phyloP scores from a whole-genome alignment of 2,329 filamentous ascomycete species.

The Blastomyces percursus region DNA sequence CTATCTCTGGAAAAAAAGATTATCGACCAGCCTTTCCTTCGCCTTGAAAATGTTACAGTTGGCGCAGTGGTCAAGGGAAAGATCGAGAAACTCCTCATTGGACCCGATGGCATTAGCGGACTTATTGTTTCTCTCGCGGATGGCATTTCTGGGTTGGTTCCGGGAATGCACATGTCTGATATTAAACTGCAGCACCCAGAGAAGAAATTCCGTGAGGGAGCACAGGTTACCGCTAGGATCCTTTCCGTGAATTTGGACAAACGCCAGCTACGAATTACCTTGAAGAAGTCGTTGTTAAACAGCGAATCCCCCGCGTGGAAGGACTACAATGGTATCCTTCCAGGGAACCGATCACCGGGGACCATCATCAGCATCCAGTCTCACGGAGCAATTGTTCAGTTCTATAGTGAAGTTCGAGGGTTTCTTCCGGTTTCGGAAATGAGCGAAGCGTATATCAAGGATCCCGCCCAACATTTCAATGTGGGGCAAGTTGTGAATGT shows the following conservation, averaged over 20 bases:
- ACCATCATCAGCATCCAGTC: conserved; percentile 73
- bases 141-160: conserved; percentile 77
- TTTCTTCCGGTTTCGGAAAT: conserved; percentile 93
- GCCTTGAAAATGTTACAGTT: conserved; percentile 79
- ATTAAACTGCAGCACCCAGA: conserved; percentile 81
- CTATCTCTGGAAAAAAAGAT: conserved; percentile 73
- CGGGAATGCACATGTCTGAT: conserved; percentile 81
- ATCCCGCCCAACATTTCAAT: conserved; percentile 81
- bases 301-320: conserved; percentile 72
- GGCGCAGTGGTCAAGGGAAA: conserved; percentile 71
- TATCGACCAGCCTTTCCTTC: conserved; percentile 76
- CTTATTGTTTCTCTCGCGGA: conserved; percentile 76
- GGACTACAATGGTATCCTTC: conserved; percentile 59
- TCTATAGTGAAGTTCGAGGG: conserved; percentile 71
- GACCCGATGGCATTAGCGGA: conserved; percentile 65
- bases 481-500: conserved; percentile 85
- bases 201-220: conserved; percentile 85
- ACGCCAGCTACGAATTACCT: conserved; percentile 69
- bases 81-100: conserved; percentile 73
- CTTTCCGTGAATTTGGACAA: conserved; percentile 66
- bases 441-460: conserved; percentile 91
- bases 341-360: conserved; percentile 70
- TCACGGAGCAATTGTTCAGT: conserved; percentile 79
- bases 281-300: conserved; percentile 92
- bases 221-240: conserved; percentile 74